Base-by-base conservation (phyloP, 2,329 filamentous ascomycete species). In the Penicillium sp. region DNA sequence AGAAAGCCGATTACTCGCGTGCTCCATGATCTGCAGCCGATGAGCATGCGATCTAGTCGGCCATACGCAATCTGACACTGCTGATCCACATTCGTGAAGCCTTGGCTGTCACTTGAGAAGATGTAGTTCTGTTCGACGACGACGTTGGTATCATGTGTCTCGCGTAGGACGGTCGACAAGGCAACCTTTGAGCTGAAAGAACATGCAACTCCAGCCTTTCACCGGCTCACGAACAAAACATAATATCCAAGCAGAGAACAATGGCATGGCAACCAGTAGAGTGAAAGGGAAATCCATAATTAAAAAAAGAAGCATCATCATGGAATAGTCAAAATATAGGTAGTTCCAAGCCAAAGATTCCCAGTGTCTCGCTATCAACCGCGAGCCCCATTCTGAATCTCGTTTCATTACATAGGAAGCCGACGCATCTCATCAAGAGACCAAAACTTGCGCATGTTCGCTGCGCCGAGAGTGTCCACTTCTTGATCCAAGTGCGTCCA, bases 381-480 rank as follows among this genome's bases (percentile, higher is more conserved):
- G 3, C 19, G 19, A 22, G n/a, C n/a, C n/a, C n/a, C n/a, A n/a
- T n/a, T n/a, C n/a, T n/a, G n/a, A n/a, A 12, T 30, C 10, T 9
- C 11, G 12, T 42, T 35, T 12, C 16, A 51, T 59, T 40, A 90
- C 74, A 90, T 88, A 0, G 81, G 83, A 72, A 93, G 77, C 43
- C 73, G 71, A 66, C 71, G 75, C 69, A 95, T 84, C 76, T 95
- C 90, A 39, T 88, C 82, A 52, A 83, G 59, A 0, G 77, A 86
- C 88, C 88, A 95, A 69, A 87, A 90, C 69, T 77, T 82, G 59
- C 88, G 78, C 90, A 95, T 95, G 66, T 92, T 95, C 68, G 93
- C 87, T 37, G 89, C 89, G 2, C 85, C 81, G 28, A 95, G 69
- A 57, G 87, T 80, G 68, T 77, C 74, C 7, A 95, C 89, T 76